These are phyloP conservation scores for Aspergillus persii DNA, from an alignment of 2,329 filamentous ascomycete species.

Conservation along the genomic window DNA sequence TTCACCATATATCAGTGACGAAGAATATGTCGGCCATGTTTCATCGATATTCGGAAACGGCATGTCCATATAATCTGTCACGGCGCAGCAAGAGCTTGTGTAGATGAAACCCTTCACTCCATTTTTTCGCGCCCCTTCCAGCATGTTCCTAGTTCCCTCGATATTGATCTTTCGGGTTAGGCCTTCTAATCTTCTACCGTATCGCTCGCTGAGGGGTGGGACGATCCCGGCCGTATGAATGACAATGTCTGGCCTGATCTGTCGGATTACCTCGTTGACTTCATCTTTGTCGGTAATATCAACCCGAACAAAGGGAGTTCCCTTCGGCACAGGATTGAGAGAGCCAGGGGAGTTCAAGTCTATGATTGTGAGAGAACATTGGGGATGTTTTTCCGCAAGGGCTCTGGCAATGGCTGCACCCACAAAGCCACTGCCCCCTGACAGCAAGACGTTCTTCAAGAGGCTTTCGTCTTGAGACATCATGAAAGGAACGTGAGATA, in stretches of 20 bases:
- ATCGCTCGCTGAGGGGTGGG: slow-evolving; percentile 39
- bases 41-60: slow-evolving; percentile 41
- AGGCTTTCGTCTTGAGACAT: slow-evolving; percentile 11
- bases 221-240: slow-evolving; percentile 54
- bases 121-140: slow-evolving; percentile 45
- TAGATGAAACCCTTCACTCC: slow-evolving; percentile 54
- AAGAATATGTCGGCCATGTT: slow-evolving; percentile 37
- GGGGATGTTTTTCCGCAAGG: slow-evolving; percentile 35
- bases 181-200: slow-evolving; percentile 33
- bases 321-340: slow-evolving; percentile 26
- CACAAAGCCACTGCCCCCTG: slow-evolving; percentile 41
- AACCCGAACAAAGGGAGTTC: slow-evolving; percentile 27
- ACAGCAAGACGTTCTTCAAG: slow-evolving; percentile 33
- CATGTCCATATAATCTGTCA: slow-evolving; percentile 49
- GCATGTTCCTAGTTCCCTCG: slow-evolving; percentile 53
- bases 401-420: slow-evolving; percentile 39
- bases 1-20: slow-evolving; percentile 45
- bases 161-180: slow-evolving; percentile 53
- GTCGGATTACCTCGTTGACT: slow-evolving; percentile 35
- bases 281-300: slow-evolving; percentile 33
- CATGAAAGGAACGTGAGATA: not conserved
- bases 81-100: slow-evolving; percentile 56
- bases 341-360: slow-evolving; percentile 33
- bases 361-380: slow-evolving; percentile 37
- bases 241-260: slow-evolving; percentile 48